Evolutionary conservation across 345 rosid genomes (phyloP).

Genomic region (Psidium guajava): DNA sequence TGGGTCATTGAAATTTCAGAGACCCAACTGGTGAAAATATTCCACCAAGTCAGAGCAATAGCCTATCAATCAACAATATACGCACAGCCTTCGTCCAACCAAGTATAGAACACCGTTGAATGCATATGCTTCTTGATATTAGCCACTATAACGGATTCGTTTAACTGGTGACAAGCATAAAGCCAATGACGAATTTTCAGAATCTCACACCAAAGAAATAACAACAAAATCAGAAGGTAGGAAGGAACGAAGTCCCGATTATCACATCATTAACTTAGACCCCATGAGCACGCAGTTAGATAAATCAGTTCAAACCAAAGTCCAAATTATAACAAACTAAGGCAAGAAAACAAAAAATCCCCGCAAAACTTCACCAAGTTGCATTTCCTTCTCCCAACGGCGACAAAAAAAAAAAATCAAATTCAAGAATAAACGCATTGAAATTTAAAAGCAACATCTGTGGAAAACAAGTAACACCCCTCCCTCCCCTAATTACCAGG

Average conservation of each 20-base stretch:
- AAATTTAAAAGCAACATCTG: neutral
- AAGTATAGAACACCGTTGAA: neutral
- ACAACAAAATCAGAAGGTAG: neutral
- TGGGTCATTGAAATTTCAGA: neutral
- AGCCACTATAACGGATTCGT: neutral
- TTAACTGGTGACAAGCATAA: neutral
- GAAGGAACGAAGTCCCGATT: neutral
- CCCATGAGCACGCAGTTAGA: no score
- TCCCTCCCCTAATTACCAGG: slow-evolving; percentile 35
- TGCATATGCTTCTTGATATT: neutral
- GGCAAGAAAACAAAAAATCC: no score
- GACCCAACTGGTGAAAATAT: neutral
- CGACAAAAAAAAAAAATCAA: neutral
- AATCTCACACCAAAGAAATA: neutral
- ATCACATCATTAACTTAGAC: neutral
- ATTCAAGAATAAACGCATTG: neutral
- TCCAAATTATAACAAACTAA: no score
- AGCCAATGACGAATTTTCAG: neutral
- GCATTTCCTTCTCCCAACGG: neutral
- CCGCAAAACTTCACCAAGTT: neutral
- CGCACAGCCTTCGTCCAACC: neutral
- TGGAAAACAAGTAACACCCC: neutral
- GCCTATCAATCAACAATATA: neutral
- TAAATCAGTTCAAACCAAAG: no score
- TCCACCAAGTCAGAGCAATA: neutral